A percentile compares a stretch with the other conserved stretches of the same genome.
Evolutionary conservation across 2,329 filamentous ascomycete species (phyloP).

Genomic region (Ceratocystis colombiana): DNA sequence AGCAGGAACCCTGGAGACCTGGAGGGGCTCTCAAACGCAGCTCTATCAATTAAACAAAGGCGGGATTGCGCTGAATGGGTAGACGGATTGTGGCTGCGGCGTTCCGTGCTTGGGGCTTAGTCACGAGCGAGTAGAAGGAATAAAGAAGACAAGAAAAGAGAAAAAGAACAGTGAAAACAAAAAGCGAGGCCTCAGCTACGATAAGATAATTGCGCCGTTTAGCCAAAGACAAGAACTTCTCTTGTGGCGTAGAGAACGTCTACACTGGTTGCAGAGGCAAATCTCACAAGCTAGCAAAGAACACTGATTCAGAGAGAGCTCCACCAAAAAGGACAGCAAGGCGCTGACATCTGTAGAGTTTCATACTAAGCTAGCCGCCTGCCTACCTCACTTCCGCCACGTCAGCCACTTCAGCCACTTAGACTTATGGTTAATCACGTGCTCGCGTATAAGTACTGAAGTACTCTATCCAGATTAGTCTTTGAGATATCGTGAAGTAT

Average conservation of each 20-base stretch:
- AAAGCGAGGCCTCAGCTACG: neutral
- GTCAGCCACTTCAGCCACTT: too few relatives aligned
- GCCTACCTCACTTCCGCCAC: too few relatives aligned
- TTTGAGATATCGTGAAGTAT: too few relatives aligned
- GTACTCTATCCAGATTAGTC: too few relatives aligned
- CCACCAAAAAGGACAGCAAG: constrained; percentile 20
- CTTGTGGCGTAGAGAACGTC: neutral
- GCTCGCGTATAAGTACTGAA: too few relatives aligned
- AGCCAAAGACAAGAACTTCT: neutral
- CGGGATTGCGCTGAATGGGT: neutral
- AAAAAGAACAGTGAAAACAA: neutral
- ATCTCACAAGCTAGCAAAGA: constrained; percentile 3
- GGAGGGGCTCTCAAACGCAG: constrained; percentile 7
- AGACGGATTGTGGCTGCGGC: too few relatives aligned
- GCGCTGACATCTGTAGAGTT: neutral
- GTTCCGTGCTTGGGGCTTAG: neutral
- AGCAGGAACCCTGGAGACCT: neutral
- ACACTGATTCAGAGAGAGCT: neutral
- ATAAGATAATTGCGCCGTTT: neutral
- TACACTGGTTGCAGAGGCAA: constrained; percentile 3
- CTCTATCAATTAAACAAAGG: neutral
- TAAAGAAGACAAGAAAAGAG: neutral
- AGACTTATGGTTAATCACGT: too few relatives aligned
- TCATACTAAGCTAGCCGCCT: too few relatives aligned
- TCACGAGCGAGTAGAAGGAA: neutral